Percentiles rank a stretch among this genome's conserved stretches.
Conservation (phyloP, 805 yeast genomes). For the Blastobotrys parvus region DNA sequence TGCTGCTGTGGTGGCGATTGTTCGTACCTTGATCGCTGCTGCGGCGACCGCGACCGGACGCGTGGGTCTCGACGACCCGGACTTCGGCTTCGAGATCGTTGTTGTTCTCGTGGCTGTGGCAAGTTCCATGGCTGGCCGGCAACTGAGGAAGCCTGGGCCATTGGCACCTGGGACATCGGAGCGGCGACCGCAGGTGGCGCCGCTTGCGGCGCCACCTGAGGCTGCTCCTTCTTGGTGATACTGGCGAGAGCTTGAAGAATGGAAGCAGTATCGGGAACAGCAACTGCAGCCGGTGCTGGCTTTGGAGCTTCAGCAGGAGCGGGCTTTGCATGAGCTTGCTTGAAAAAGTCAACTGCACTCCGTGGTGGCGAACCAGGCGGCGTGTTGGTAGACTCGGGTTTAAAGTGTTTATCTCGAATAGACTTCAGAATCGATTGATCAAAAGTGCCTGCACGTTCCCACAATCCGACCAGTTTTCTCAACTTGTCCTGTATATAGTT, state of each 20-base stretch:
- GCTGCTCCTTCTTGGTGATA: conserved; percentile 37
- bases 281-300: conserved; percentile 16
- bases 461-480: conserved; percentile 78
- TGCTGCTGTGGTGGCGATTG: background rate
- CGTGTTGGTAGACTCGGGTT: conserved; percentile 41
- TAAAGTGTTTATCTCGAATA: conserved; percentile 52
- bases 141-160: background rate
- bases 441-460: conserved; percentile 84
- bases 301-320: conserved; percentile 6
- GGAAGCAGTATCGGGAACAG: conserved; percentile 45
- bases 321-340: conserved; percentile 1
- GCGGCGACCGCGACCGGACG: background rate
- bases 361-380: conserved; percentile 62
- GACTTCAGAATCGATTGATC: conserved; percentile 43
- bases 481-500: conserved; percentile 47
- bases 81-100: conserved; percentile 3
- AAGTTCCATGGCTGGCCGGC: conserved; percentile 1
- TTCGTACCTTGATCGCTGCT: background rate
- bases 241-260: conserved; percentile 64
- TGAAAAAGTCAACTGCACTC: conserved; percentile 18
- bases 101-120: conserved; percentile 1
- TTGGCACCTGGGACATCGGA: background rate
- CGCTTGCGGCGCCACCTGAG: conserved; percentile 23
- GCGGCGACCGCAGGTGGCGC: conserved; percentile 3
- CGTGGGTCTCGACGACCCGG: background rate